Conservation (phyloP, 73 alveolate genomes). For the Tetrahymena elliotti region DNA sequence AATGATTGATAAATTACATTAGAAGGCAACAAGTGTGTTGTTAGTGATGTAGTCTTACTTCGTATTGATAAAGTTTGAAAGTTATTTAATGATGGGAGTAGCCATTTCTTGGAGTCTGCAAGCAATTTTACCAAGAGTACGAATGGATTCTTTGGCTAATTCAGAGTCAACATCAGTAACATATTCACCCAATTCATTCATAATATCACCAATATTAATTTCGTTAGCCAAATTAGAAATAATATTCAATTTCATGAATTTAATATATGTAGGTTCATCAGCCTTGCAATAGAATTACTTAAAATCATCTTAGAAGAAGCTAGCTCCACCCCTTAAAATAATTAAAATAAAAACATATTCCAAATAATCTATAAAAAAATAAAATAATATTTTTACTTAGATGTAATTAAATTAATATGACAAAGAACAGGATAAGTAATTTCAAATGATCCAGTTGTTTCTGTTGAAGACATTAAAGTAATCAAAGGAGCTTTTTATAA, state of each 20-base stretch:
- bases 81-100: slow-evolving; percentile 53
- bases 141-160: slow-evolving; percentile 68
- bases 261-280: slow-evolving; percentile 93
- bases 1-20: not conserved
- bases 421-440: slow-evolving; percentile 83
- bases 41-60: slow-evolving; percentile 62
- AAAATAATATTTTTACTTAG: not conserved
- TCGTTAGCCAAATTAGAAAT: slow-evolving; percentile 49
- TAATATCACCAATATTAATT: slow-evolving; percentile 58
- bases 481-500: slow-evolving; percentile 77
- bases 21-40: slow-evolving; percentile 59
- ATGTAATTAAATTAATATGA: slow-evolving; percentile 73
- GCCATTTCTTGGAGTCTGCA: slow-evolving; percentile 57
- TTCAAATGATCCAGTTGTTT: slow-evolving; percentile 84
- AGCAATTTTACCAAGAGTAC: slow-evolving; percentile 69
- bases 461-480: slow-evolving; percentile 89
- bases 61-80: slow-evolving; percentile 60
- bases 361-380: not conserved
- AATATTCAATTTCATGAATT: slow-evolving; percentile 85
- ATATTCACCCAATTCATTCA: slow-evolving; percentile 77
- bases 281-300: slow-evolving; percentile 91
- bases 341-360: not conserved
- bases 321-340: slow-evolving; percentile 74
- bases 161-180: slow-evolving; percentile 86
- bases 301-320: slow-evolving; percentile 77